Percentiles rank a stretch among this genome's conserved stretches.
phyloP scores from a whole-genome alignment of 2,329 filamentous ascomycete species.

The Acrocalymma vagum region DNA sequence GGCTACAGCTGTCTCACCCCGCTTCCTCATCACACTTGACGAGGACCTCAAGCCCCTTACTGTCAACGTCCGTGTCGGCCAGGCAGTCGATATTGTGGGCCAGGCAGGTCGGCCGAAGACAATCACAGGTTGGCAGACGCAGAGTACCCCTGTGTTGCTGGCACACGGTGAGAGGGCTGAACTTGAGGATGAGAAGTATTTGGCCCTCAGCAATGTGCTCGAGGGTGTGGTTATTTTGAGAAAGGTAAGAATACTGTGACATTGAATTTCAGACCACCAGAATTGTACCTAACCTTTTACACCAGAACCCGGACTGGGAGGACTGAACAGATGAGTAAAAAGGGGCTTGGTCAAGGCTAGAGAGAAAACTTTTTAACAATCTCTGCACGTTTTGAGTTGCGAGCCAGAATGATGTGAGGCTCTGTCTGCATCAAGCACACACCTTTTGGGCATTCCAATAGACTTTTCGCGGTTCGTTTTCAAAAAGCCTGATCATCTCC shows the following conservation, averaged over 20 bases:
- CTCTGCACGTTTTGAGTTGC: slow-evolving; percentile 11
- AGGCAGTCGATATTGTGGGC: slow-evolving; percentile 97
- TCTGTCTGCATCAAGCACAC: slow-evolving; percentile 6
- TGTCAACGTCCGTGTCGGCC: slow-evolving; percentile 95
- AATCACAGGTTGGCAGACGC: slow-evolving; percentile 99
- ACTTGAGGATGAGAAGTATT: slow-evolving; percentile 96
- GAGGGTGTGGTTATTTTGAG: slow-evolving; percentile 95
- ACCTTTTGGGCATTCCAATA: slow-evolving; percentile 36
- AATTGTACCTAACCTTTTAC: slow-evolving; percentile 15
- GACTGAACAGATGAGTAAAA: slow-evolving; percentile 33
- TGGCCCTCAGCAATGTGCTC: slow-evolving; percentile 87
- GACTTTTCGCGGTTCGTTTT: slow-evolving; percentile 22
- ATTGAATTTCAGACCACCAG: slow-evolving; percentile 1
- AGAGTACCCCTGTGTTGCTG: slow-evolving; percentile 96
- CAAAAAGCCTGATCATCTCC: slow-evolving; percentile 4
- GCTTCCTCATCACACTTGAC: slow-evolving; percentile 95
- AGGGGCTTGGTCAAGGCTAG: slow-evolving; percentile 4
- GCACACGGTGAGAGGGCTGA: slow-evolving; percentile 96
- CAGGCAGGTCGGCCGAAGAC: slow-evolving; percentile 98
- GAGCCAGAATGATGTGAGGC: not conserved
- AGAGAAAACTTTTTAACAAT: slow-evolving; percentile 13
- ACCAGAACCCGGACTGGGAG: slow-evolving; percentile 58
- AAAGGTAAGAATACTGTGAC: slow-evolving; percentile 73
- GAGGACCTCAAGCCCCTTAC: slow-evolving; percentile 93
- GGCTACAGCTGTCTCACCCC: slow-evolving; percentile 94